phyloP scores from a whole-genome alignment of 805 yeast genomes.

The Teunomyces atbi region DNA sequence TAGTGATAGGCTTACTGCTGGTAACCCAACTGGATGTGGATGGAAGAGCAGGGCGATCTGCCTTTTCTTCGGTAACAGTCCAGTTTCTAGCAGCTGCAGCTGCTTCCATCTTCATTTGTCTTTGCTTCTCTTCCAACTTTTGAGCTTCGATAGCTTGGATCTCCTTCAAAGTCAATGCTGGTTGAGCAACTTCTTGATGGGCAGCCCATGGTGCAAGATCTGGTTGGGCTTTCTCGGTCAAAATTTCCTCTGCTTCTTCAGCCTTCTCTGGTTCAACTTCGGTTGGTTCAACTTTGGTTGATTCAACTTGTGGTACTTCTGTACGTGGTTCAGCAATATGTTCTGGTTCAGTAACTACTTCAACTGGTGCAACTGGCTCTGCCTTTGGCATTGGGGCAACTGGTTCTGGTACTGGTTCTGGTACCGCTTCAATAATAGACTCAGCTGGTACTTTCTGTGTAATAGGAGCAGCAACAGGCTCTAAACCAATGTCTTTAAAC shows the following conservation, averaged over 20 bases:
- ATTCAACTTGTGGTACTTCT: not conserved
- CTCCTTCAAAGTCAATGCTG: constrained; percentile 48
- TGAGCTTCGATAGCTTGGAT: constrained; percentile 53
- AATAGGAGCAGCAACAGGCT: not conserved
- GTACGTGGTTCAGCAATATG: not conserved
- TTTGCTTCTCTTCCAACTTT: constrained; percentile 36
- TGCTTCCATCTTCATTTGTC: constrained; percentile 28
- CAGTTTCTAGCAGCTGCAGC: constrained; percentile 19
- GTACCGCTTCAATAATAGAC: not conserved
- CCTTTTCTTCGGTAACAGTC: constrained; percentile 21
- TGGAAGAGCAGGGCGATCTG: constrained; percentile 33
- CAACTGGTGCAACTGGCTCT: too few species aligned
- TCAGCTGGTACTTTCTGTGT: not conserved
- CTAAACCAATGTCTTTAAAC: not conserved
- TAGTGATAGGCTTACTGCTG: constrained; percentile 19
- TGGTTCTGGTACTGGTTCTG: not conserved
- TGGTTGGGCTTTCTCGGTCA: constrained; percentile 8
- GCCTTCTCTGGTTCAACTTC: not conserved
- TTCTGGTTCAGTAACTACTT: not conserved
- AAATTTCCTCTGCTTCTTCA: not conserved
- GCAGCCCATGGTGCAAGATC: constrained; percentile 58
- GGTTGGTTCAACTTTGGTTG: not conserved
- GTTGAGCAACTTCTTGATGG: constrained; percentile 20
- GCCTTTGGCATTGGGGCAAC: too few species aligned
- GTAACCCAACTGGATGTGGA: constrained; percentile 46